phyloP scores from a whole-genome alignment of 768 basidiomycete genomes.

The Auricularia sp. region DNA sequence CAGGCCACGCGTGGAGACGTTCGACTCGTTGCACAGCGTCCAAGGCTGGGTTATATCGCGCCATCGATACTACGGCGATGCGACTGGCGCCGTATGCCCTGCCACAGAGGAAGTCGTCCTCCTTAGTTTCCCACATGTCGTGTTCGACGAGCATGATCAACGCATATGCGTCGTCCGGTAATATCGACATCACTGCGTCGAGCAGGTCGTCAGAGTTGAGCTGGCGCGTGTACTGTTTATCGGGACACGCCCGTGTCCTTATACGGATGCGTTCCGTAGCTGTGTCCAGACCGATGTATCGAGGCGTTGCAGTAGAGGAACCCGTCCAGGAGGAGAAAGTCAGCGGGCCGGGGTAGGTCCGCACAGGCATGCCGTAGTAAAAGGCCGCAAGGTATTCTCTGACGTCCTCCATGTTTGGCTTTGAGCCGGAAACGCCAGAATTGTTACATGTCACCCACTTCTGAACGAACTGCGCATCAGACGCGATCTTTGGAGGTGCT shows the following conservation, averaged over 20 bases:
- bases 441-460: not conserved
- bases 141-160: not conserved
- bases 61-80: not conserved
- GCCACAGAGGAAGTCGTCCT: not conserved
- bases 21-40: not conserved
- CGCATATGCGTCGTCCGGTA: not conserved
- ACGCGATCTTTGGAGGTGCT: not conserved
- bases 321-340: not conserved
- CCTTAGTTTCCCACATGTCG: not conserved
- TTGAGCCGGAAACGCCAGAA: not conserved
- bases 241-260: not conserved
- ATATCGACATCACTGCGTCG: not conserved
- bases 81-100: constrained; percentile 1
- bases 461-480: not conserved
- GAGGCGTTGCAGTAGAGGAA: not conserved
- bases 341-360: not conserved
- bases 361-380: not conserved
- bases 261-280: not conserved
- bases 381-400: not conserved
- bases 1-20: not conserved
- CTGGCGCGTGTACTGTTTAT: not conserved
- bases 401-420: not conserved
- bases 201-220: not conserved
- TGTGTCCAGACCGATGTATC: not conserved
- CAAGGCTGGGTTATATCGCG: not conserved